A percentile compares a stretch with the other conserved stretches of the same genome.
Evolutionary conservation across 1,284 basidiomycete genomes (phyloP).

Genomic region (Naganishia cerealis): DNA sequence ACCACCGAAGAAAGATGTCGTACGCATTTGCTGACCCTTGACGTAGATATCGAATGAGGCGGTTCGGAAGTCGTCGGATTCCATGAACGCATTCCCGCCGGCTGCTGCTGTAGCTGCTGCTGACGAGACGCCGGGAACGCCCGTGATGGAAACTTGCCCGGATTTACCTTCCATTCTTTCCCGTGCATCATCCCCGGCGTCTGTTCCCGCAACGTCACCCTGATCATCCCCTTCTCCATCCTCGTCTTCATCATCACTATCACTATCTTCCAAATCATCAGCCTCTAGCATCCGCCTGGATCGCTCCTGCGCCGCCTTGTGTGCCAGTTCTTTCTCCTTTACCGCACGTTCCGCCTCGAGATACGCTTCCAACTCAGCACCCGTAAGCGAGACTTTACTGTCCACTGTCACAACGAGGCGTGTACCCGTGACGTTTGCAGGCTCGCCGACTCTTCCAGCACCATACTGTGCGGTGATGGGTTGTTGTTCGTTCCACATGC

Average conservation of each 20-base stretch:
- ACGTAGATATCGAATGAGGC: conserved; percentile 94
- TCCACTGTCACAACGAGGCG: conserved; percentile 57
- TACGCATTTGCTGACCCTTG: conserved; percentile 83
- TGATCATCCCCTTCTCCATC: conserved; percentile 64
- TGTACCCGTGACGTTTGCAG: conserved; percentile 38
- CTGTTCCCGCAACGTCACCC: conserved; percentile 61
- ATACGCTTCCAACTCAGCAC: conserved; percentile 78
- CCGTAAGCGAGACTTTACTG: conserved; percentile 81
- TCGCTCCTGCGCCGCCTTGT: conserved; percentile 78
- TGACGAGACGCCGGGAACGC: conserved; percentile 32
- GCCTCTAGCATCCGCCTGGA: conserved; percentile 86
- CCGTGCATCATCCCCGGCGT: conserved; percentile 45
- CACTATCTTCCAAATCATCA: conserved; percentile 63
- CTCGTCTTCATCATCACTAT: conserved; percentile 62
- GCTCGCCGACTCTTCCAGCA: conserved; percentile 74
- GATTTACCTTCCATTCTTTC: conserved; percentile 50
- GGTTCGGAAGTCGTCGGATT: conserved; percentile 47
- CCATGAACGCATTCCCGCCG: conserved; percentile 30
- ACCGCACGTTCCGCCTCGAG: conserved; percentile 72
- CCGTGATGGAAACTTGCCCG: conserved; percentile 40
- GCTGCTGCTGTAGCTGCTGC: conserved; percentile 35
- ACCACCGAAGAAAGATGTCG: conserved; percentile 67
- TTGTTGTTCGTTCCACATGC: conserved; percentile 81
- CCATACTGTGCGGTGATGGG: conserved; percentile 75
- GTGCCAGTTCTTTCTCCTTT: conserved; percentile 83